These are phyloP conservation scores for Plasmodium yoelii DNA, from an alignment of 169 alveolate genomes.

Conservation along the genomic window DNA sequence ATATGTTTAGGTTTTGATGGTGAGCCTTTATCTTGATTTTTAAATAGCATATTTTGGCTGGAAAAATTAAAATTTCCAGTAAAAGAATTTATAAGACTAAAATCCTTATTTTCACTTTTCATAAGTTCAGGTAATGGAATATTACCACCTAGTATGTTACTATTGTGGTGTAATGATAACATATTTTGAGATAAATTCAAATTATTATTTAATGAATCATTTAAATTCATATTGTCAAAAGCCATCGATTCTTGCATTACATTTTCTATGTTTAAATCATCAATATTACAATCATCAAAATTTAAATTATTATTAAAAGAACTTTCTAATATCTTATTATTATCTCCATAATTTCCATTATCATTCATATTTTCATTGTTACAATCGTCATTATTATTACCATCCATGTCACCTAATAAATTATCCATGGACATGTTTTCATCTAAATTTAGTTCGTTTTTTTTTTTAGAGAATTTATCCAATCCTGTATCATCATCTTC, in stretches of 20 bases:
- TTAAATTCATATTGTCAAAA: slow-evolving; percentile 67
- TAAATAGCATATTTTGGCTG: slow-evolving; percentile 18
- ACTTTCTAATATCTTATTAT: slow-evolving; percentile 15
- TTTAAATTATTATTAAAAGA: slow-evolving; percentile 11
- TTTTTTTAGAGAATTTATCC: slow-evolving; percentile 1
- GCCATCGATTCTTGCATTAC: slow-evolving; percentile 71
- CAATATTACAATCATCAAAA: slow-evolving; percentile 36
- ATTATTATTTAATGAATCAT: slow-evolving; percentile 41
- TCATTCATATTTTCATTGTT: slow-evolving; percentile 10
- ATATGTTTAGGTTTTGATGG: slow-evolving; percentile 15
- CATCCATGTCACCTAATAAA: slow-evolving; percentile 26
- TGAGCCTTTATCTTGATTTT: not conserved
- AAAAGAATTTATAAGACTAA: slow-evolving; percentile 28
- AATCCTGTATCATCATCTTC: not conserved
- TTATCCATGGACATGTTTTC: slow-evolving; percentile 32
- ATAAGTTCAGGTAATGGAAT: slow-evolving; percentile 45
- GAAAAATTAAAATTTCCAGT: slow-evolving; percentile 15
- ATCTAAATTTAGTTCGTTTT: slow-evolving; percentile 14
- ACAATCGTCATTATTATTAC: slow-evolving; percentile 8
- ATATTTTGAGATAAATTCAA: slow-evolving; percentile 40
- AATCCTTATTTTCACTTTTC: slow-evolving; percentile 66
- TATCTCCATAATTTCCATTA: not conserved
- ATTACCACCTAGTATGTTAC: not conserved
- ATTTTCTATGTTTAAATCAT: slow-evolving; percentile 71
- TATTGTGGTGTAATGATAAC: slow-evolving; percentile 24